These are phyloP conservation scores for Botrytis hyacinthi DNA, from an alignment of 2,329 filamentous ascomycete genomes.

Conservation along the genomic window DNA sequence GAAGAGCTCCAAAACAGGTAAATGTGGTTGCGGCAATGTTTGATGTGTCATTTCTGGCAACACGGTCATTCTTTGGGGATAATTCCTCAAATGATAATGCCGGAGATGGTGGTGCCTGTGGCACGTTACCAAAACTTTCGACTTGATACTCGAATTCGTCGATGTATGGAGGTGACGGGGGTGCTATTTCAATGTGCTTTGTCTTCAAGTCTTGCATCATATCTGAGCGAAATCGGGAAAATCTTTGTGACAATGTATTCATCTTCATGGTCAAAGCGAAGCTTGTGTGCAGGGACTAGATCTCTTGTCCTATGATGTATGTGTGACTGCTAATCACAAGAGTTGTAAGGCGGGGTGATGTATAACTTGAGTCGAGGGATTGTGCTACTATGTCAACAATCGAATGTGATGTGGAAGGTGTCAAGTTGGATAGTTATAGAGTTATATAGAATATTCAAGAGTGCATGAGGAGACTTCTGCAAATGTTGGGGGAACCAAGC, in stretches of 20 bases:
- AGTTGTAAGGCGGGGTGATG: background rate
- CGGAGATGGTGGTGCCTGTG: background rate
- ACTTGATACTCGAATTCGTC: constrained; percentile 19
- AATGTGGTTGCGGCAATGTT: background rate
- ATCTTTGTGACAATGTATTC: background rate
- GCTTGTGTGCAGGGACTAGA: background rate
- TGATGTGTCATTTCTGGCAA: background rate
- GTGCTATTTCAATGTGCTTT: background rate
- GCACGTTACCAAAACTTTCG: background rate
- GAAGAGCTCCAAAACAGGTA: constrained; percentile 3
- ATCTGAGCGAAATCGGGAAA: background rate
- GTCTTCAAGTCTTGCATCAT: background rate
- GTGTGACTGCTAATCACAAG: background rate
- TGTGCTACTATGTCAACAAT: background rate
- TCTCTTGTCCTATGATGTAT: background rate
- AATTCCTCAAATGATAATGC: constrained; percentile 16
- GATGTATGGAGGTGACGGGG: background rate
- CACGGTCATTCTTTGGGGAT: background rate
- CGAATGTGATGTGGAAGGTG: background rate
- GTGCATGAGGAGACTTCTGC: background rate
- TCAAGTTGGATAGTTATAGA: background rate
- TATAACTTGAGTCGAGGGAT: background rate
- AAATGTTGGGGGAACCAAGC: background rate
- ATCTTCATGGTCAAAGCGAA: background rate
- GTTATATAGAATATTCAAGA: background rate